phyloP scores from a whole-genome alignment of 169 alveolate species.

The Plasmodium vivax region DNA sequence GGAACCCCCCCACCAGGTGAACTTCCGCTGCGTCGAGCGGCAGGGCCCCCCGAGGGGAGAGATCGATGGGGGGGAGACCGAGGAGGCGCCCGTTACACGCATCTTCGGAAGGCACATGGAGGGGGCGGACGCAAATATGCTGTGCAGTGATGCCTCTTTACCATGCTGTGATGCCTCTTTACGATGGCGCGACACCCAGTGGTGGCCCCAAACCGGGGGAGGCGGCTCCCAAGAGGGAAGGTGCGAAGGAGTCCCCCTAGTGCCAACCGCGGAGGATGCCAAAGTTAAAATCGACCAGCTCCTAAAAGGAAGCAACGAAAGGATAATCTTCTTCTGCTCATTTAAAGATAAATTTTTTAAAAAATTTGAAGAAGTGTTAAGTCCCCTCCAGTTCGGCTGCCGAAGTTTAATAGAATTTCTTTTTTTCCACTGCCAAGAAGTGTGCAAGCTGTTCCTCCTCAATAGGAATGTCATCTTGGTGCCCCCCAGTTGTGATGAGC shows the following conservation, averaged over 20 bases:
- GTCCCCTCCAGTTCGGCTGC: not conserved
- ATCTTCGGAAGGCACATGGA: not conserved
- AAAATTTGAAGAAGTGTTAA: not conserved
- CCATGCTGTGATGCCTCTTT: too few relatives aligned
- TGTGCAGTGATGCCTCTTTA: not conserved
- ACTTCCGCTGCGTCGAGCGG: not conserved
- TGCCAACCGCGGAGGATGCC: slow-evolving; percentile 22
- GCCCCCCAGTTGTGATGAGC: slow-evolving; percentile 10
- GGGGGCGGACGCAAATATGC: not conserved
- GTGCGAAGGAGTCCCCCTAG: not conserved
- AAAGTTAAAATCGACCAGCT: not conserved
- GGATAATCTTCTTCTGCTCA: not conserved
- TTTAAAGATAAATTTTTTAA: slow-evolving; percentile 16
- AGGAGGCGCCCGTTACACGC: not conserved
- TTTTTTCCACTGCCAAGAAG: slow-evolving; percentile 25
- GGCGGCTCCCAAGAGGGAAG: not conserved
- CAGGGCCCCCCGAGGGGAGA: not conserved
- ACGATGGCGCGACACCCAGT: too few relatives aligned
- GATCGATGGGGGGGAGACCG: not conserved
- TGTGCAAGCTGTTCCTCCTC: slow-evolving; percentile 6
- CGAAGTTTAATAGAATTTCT: slow-evolving; percentile 20
- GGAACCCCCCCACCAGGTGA: not conserved
- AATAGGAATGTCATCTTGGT: slow-evolving; percentile 7
- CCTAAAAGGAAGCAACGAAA: not conserved
- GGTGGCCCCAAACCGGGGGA: not conserved